These are phyloP conservation scores for Pythium folliculosum DNA, from an alignment of 352 stramenopile species.

Conservation along the genomic window DNA sequence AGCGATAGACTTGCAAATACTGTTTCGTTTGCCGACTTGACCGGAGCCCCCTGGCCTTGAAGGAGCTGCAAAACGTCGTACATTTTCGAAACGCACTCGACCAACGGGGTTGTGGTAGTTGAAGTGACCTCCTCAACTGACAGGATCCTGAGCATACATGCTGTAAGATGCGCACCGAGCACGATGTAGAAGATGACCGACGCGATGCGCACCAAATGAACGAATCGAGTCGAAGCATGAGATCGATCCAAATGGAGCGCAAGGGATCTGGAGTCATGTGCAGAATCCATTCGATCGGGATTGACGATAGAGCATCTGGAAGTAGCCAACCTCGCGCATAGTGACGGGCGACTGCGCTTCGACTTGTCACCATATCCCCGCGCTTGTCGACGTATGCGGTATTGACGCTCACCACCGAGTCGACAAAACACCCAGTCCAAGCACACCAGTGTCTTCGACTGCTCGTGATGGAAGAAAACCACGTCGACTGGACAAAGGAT, in stretches of 20 bases:
- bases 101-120: not conserved
- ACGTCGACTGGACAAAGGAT: not conserved
- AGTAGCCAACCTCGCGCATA: constrained; percentile 34
- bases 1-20: constrained; percentile 25
- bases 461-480: constrained; percentile 3
- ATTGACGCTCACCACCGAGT: constrained; percentile 37
- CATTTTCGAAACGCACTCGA: not conserved
- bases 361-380: constrained; percentile 27
- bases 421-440: constrained; percentile 22
- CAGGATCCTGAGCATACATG: constrained; percentile 23
- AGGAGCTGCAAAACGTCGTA: constrained; percentile 42
- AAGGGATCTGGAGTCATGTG: not conserved
- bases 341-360: constrained; percentile 26
- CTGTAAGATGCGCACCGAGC: constrained; percentile 28
- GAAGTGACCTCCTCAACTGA: not conserved
- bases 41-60: constrained; percentile 45
- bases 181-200: constrained; percentile 25
- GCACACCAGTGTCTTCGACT: not conserved
- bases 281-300: constrained; percentile 12
- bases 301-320: constrained; percentile 24
- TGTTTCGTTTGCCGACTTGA: not conserved
- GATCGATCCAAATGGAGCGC: constrained; percentile 28
- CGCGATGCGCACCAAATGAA: constrained; percentile 28
- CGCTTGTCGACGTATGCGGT: constrained; percentile 37
- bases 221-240: constrained; percentile 37